Conservation (phyloP, 345 rosid species). For the Excoecaria agallocha region DNA sequence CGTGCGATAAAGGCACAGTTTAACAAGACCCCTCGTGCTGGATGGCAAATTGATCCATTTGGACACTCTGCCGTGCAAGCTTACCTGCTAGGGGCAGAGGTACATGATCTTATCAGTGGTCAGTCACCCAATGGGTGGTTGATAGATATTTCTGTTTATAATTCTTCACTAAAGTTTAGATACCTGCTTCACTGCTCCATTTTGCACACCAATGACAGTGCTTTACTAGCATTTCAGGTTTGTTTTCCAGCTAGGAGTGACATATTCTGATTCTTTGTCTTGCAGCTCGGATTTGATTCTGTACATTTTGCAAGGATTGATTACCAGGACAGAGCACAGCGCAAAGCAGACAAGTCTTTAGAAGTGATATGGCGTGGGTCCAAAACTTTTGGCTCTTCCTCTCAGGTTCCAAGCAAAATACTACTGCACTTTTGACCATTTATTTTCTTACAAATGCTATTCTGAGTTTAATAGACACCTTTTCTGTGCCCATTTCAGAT, state of each 20-base stretch:
- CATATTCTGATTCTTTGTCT: slow-evolving; percentile 7
- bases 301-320: slow-evolving; percentile 86
- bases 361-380: slow-evolving; percentile 93
- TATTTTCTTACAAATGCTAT: slow-evolving; percentile 6
- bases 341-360: slow-evolving; percentile 59
- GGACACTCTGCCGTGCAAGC: slow-evolving; percentile 93
- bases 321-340: slow-evolving; percentile 78
- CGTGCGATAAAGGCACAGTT: slow-evolving; percentile 56
- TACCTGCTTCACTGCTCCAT: slow-evolving; percentile 14
- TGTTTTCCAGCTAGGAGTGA: slow-evolving; percentile 3
- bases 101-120: slow-evolving; percentile 19
- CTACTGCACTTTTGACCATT: neutral
- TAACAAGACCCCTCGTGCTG: slow-evolving; percentile 70
- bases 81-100: slow-evolving; percentile 82
- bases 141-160: neutral
- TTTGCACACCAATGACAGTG: neutral
- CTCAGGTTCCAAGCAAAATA: slow-evolving; percentile 47
- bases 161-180: neutral
- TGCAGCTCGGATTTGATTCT: slow-evolving; percentile 81
- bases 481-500: slow-evolving; percentile 47
- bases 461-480: neutral
- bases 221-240: neutral
- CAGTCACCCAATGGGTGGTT: neutral
- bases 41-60: slow-evolving; percentile 95
- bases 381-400: slow-evolving; percentile 71